Conservation (phyloP, 2,329 filamentous ascomycete genomes). For the Onygena corvina region DNA sequence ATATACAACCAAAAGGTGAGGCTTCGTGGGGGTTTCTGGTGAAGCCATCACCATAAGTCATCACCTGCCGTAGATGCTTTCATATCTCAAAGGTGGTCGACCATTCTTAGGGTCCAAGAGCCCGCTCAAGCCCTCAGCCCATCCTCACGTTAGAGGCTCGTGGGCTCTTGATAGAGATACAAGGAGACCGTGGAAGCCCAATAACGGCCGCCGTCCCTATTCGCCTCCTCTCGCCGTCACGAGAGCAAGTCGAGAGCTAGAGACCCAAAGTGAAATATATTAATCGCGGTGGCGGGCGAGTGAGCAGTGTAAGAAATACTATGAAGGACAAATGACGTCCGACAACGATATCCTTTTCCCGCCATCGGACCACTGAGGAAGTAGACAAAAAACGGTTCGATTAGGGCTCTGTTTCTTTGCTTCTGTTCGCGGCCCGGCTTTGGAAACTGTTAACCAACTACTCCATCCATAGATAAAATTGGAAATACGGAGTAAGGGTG, state of each 20-base stretch:
- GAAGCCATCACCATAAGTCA: background rate
- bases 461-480: background rate
- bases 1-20: background rate
- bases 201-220: background rate
- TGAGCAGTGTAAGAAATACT: background rate
- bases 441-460: no score
- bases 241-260: background rate
- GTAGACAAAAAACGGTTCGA: background rate
- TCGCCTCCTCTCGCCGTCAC: background rate
- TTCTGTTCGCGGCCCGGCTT: no score
- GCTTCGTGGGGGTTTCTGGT: background rate
- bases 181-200: no score
- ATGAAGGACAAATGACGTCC: slow-evolving; percentile 8
- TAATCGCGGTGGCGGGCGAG: background rate
- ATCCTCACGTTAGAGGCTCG: background rate
- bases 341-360: background rate
- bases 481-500: background rate
- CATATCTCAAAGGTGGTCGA: no score
- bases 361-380: background rate
- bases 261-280: background rate
- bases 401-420: no score
- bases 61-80: background rate
- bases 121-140: background rate
- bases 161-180: background rate
- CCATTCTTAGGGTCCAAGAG: background rate